A percentile compares a stretch with the other conserved stretches of the same genome.
Conservation (phyloP, 805 yeast genomes). For the Saccharomycopsis fodiens region DNA sequence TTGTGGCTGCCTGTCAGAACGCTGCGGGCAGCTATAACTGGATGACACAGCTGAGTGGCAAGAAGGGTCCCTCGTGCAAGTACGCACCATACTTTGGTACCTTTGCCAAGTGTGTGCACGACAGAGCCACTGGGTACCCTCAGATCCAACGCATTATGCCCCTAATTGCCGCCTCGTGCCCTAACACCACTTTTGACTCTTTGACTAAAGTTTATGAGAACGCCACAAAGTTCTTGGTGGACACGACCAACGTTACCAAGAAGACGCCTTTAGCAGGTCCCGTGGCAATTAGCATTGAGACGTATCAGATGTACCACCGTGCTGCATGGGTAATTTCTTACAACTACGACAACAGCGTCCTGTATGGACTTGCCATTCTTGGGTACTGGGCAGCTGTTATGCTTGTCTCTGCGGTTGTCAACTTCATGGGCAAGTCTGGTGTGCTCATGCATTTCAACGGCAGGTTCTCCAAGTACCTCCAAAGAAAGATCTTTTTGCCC, state of each 20-base stretch:
- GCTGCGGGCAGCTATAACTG: neutral
- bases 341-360: constrained; percentile 4
- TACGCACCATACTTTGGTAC: constrained; percentile 11
- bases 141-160: constrained; percentile 4
- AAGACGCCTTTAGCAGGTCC: constrained; percentile 2
- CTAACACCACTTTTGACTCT: constrained; percentile 8
- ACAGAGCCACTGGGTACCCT: neutral
- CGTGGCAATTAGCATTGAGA: constrained; percentile 4
- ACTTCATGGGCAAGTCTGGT: constrained; percentile 14
- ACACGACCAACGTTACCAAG: constrained; percentile 3
- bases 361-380: constrained; percentile 14
- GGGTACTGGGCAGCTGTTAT: constrained; percentile 17
- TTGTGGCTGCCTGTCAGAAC: neutral
- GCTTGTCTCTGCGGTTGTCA: constrained; percentile 7
- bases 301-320: constrained; percentile 2
- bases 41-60: neutral
- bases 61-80: neutral
- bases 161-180: neutral
- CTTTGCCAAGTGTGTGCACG: constrained; percentile 11
- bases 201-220: constrained; percentile 7
- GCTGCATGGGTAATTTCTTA: neutral
- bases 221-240: constrained; percentile 15
- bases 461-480: constrained; percentile 18
- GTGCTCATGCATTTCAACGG: constrained; percentile 5
- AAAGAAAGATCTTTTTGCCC: constrained; percentile 26